Conservation (phyloP, 495 filamentous ascomycete species). For the Margaritispora aquatica region DNA sequence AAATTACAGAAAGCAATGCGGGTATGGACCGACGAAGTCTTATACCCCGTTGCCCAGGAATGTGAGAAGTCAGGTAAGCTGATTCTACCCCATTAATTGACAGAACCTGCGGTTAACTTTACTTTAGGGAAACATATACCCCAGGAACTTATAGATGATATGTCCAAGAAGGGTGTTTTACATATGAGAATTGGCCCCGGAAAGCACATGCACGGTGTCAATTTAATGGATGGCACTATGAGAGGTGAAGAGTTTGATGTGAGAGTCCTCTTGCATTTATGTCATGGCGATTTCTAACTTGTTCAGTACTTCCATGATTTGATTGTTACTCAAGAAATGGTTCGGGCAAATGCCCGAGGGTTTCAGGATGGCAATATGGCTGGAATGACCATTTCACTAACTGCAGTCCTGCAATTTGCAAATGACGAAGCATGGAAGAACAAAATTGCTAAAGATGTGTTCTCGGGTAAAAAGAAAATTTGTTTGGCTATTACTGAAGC, state of each 20-base stretch:
- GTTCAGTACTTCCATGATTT: constrained; percentile 71
- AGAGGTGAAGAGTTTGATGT: constrained; percentile 73
- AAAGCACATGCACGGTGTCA: constrained; percentile 68
- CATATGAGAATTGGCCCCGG: constrained; percentile 83
- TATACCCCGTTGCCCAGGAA: constrained; percentile 70
- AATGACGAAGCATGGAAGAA: constrained; percentile 59
- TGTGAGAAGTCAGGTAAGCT: constrained; percentile 64
- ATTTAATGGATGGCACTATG: constrained; percentile 62
- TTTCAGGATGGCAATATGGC: constrained; percentile 41
- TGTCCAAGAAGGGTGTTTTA: constrained; percentile 66
- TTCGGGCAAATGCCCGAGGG: constrained; percentile 61
- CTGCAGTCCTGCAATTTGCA: constrained; percentile 75
- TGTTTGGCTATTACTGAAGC: constrained; percentile 85
- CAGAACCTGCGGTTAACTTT: neutral
- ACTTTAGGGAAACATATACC: constrained; percentile 51
- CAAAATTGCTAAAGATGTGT: constrained; percentile 61
- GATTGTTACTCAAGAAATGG: constrained; percentile 67
- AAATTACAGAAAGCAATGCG: constrained; percentile 65
- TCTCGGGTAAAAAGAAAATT: constrained; percentile 81
- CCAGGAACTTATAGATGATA: constrained; percentile 70
- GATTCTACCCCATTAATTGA: neutral
- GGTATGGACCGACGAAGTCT: constrained; percentile 64
- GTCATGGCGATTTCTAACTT: too few species aligned
- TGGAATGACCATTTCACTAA: constrained; percentile 71
- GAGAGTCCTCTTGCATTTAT: neutral